Percentiles rank a stretch among this genome's conserved stretches.
Evolutionary conservation across 78 protist species (phyloP).

Genomic region (Dictyostelium purpureum): DNA sequence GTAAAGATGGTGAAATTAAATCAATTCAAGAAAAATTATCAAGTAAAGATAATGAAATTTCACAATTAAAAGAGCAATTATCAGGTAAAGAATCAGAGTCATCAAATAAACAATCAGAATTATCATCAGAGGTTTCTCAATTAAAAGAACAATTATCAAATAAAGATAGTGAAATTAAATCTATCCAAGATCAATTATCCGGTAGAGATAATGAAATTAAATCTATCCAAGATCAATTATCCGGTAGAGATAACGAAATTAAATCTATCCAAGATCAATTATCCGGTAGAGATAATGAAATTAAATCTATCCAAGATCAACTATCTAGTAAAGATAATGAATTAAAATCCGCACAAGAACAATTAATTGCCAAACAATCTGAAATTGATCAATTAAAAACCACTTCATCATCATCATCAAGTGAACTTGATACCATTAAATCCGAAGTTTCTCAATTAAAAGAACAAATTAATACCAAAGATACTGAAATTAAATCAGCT

Average conservation of each 20-base stretch:
- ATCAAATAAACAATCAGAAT: background rate
- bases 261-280: background rate
- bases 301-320: background rate
- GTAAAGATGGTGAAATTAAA: background rate
- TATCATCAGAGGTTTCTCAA: background rate
- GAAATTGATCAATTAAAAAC: conserved; percentile 15
- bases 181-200: background rate
- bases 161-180: background rate
- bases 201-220: background rate
- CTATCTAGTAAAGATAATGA: background rate
- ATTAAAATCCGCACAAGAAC: background rate
- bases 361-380: conserved; percentile 9
- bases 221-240: background rate
- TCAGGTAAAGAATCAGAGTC: background rate
- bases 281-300: background rate
- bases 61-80: background rate
- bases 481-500: background rate
- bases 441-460: background rate
- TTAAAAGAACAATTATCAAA: background rate
- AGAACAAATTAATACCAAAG: too few relatives aligned
- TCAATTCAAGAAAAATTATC: background rate
- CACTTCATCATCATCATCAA: too few relatives aligned
- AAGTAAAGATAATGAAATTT: background rate
- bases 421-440: background rate
- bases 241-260: background rate